These are phyloP conservation scores for Gossypium mustelinum DNA, from an alignment of 345 rosid species.

Conservation along the genomic window DNA sequence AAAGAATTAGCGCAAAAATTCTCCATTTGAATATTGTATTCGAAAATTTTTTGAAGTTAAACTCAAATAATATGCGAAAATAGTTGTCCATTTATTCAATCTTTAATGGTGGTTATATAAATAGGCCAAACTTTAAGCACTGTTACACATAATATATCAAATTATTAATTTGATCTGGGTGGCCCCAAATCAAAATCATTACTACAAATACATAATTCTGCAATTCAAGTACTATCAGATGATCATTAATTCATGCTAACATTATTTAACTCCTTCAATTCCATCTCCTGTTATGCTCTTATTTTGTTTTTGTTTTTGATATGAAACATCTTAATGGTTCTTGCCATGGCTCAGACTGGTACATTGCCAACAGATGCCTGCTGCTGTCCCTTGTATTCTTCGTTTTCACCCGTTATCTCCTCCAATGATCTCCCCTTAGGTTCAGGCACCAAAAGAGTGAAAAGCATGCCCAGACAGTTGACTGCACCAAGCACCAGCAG, in stretches of 20 bases:
- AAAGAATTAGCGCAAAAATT: no score
- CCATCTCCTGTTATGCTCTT: neutral
- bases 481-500: constrained; percentile 37
- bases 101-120: neutral
- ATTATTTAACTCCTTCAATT: neutral
- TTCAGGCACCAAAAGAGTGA: constrained; percentile 49
- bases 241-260: neutral
- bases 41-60: no score
- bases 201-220: neutral
- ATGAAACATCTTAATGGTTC: neutral
- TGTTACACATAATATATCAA: neutral
- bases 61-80: no score
- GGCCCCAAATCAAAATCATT: neutral
- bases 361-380: neutral
- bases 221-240: neutral
- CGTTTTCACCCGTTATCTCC: constrained; percentile 48
- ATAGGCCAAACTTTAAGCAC: neutral
- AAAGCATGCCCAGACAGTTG: constrained; percentile 37
- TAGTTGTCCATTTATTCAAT: neutral
- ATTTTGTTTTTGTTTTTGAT: neutral
- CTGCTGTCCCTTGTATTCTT: constrained; percentile 11
- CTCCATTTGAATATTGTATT: no score
- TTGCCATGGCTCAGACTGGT: neutral
- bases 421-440: constrained; percentile 50
- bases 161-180: neutral